Evolutionary conservation across 805 yeast species (phyloP), one percentile per base, ranked within the genome.

Genomic region (Komagataella phaffii): DNA sequence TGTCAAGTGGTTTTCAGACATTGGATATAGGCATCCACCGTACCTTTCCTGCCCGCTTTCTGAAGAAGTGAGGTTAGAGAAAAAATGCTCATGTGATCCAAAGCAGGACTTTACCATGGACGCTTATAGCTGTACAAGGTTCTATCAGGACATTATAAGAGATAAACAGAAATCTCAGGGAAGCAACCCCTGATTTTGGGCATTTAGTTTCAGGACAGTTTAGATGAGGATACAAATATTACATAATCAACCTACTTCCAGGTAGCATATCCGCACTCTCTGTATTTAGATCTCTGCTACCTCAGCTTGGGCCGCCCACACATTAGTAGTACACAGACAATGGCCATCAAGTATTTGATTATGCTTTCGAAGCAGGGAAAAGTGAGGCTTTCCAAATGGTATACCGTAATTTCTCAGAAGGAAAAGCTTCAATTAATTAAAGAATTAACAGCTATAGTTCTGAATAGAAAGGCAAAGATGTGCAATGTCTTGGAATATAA

Each of bases 321-420:
- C 14, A 24, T 12, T 7, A 21, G 24, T 45, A 17, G 24, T 17
- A 48, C 44, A 10, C 21, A 17, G 21, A n/a, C 6, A 6, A 86
- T 86, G 95, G 83, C 85, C 8, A 77, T 93, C 53, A 85, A 85
- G 58, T 95, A 85, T 65, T 61, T 91, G 51, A 74, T 95, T 49
- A 70, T 93, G 50, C 76, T 91, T 14, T 90, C 97, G 12, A 79
- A 96, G 58, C 99, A 93, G 65, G 99, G 99, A 24, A 93, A 91
- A 66, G 89, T 89, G 36, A 76, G 99, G 59, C 76, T 95, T 43
- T 79, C 95, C 44, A 90, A 90, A 70, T 93, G 99, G 99, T 93
- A 88, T 64, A 76, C 77, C 50, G 81, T 96, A 30, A 72, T 83
- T 48, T 75, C 85, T n/a, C 85, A 84, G 59, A 88, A 87, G 63